Conservation (phyloP, 2,329 filamentous ascomycete species). For the Cadophora malorum region DNA sequence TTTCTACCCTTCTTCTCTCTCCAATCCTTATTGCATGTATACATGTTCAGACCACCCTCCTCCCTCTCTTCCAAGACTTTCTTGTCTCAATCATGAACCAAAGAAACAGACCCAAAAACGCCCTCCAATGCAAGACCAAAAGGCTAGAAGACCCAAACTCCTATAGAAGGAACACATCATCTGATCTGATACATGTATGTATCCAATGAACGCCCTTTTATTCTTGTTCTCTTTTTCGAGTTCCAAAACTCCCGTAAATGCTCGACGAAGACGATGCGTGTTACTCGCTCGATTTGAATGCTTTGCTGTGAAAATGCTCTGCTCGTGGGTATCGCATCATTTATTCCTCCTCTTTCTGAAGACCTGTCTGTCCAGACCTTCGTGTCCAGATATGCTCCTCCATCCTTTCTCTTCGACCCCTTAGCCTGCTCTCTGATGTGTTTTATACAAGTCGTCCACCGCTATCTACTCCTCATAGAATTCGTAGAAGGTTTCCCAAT, state of each 20-base stretch:
- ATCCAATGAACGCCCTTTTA: background rate
- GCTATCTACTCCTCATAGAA: constrained; percentile 26
- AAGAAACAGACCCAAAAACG: background rate
- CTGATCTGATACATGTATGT: background rate
- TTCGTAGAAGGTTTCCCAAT: constrained; percentile 32
- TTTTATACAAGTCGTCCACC: background rate
- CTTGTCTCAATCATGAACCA: no score
- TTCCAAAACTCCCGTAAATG: constrained; percentile 19
- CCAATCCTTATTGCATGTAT: background rate
- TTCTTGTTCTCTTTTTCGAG: background rate
- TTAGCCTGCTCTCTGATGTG: background rate
- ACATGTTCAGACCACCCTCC: background rate
- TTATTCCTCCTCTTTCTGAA: background rate
- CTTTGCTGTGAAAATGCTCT: constrained; percentile 1
- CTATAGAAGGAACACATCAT: background rate
- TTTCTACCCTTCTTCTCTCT: no score
- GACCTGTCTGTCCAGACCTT: no score
- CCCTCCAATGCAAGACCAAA: background rate
- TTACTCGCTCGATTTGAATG: constrained; percentile 1
- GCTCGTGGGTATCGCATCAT: constrained; percentile 19
- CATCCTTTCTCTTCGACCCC: background rate
- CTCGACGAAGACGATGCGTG: constrained; percentile 2
- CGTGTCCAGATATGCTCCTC: background rate
- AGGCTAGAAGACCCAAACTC: background rate
- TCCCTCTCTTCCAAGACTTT: background rate